Evolutionary conservation across 345 rosid genomes (phyloP).

Genomic region (Rhodamnia argentea): DNA sequence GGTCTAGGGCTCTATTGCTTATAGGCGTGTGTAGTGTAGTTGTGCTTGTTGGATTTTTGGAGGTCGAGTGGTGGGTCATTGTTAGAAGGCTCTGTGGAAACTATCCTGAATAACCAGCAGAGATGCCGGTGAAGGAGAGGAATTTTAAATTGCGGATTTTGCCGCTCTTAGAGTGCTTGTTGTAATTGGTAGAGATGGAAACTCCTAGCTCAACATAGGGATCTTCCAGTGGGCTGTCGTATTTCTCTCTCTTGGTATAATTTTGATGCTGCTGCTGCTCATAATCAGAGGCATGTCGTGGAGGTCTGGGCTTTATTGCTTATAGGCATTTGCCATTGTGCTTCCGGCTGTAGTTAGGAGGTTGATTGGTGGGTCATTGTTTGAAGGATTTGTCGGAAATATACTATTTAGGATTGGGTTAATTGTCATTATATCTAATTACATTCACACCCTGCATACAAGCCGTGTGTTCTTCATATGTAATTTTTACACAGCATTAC

Average conservation of each 20-base stretch:
- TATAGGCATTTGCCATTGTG: background rate
- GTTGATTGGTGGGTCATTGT: background rate
- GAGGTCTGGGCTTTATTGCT: background rate
- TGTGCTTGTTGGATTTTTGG: background rate
- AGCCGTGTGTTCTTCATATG: background rate
- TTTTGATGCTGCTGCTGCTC: background rate
- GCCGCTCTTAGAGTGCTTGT: background rate
- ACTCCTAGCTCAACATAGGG: constrained; percentile 67
- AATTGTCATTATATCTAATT: background rate
- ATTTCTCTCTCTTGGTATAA: background rate
- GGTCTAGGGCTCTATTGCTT: background rate
- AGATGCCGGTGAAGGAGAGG: background rate
- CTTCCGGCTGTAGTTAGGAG: background rate
- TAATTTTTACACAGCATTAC: background rate
- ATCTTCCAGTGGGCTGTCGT: constrained; percentile 34
- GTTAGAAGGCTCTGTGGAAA: background rate
- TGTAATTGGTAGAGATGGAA: constrained; percentile 5
- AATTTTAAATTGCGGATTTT: background rate
- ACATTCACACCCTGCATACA: background rate
- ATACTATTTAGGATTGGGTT: background rate
- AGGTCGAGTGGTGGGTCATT: background rate
- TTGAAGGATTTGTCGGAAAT: background rate
- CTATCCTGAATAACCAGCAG: background rate
- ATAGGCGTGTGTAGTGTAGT: background rate
- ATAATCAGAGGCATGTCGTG: background rate